Conservation (phyloP, 495 filamentous ascomycete genomes). For the Aspergillus sclerotioniger region DNA sequence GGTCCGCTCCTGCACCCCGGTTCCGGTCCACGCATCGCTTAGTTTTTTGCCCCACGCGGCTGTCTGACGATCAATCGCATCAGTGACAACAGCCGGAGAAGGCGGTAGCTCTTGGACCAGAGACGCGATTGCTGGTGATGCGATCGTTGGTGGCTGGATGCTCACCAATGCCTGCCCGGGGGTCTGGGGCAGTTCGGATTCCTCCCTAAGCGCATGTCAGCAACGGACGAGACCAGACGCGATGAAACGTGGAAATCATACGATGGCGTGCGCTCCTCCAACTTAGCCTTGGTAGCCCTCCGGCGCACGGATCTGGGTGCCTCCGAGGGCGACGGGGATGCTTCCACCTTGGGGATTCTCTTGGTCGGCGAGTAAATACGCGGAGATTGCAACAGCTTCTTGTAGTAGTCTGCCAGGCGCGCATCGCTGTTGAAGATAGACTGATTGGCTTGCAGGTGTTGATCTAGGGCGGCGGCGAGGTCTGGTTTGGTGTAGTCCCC, state of each 20-base stretch:
- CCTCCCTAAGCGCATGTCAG: conserved; percentile 25
- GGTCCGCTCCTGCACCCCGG: conserved; percentile 41
- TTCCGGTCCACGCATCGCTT: conserved; percentile 39
- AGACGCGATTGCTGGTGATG: background rate
- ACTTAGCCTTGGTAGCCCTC: conserved; percentile 39
- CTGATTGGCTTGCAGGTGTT: conserved; percentile 66
- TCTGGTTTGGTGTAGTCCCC: conserved; percentile 75
- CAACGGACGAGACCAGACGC: background rate
- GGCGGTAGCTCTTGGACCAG: conserved; percentile 56
- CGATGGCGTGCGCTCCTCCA: conserved; percentile 43
- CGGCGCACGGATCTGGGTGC: conserved; percentile 30
- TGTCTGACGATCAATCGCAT: conserved; percentile 73
- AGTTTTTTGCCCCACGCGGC: conserved; percentile 56
- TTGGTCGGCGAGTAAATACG: conserved; percentile 69
- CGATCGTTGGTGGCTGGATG: background rate
- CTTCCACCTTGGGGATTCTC: conserved; percentile 48
- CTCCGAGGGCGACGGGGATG: conserved; percentile 31
- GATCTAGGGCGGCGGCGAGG: conserved; percentile 73
- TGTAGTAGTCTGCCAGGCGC: conserved; percentile 73
- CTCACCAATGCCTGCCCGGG: conserved; percentile 54
- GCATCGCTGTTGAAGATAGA: conserved; percentile 59
- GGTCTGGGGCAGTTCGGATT: conserved; percentile 30
- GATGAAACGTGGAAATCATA: conserved; percentile 30
- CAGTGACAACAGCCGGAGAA: conserved; percentile 80
- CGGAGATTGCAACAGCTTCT: conserved; percentile 52